A percentile compares a stretch with the other conserved stretches of the same genome.
phyloP scores from a whole-genome alignment of 768 basidiomycete genomes.

The Hygrophorus pudorinus region DNA sequence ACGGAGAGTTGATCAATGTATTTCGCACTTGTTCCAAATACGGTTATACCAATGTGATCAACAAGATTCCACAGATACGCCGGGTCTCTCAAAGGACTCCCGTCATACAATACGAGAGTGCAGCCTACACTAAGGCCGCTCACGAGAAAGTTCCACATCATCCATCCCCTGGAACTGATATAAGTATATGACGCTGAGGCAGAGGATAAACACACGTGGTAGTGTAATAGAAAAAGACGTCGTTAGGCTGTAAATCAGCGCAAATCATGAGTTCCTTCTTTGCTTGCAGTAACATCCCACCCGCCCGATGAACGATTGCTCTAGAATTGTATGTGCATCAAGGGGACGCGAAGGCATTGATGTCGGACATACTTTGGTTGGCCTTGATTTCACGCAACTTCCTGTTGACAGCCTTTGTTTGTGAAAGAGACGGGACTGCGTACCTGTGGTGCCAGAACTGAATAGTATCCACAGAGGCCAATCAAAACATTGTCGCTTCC shows the following conservation, averaged over 20 bases:
- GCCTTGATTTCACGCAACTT: slow-evolving; percentile 14
- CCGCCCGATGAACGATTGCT: slow-evolving; percentile 75
- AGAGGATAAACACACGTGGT: slow-evolving; percentile 47
- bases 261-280: slow-evolving; percentile 65
- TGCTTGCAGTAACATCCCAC: slow-evolving; percentile 67
- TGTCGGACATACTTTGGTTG: slow-evolving; percentile 48
- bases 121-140: slow-evolving; percentile 56
- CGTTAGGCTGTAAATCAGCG: slow-evolving; percentile 52
- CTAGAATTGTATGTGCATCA: slow-evolving; percentile 7
- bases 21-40: slow-evolving; percentile 80
- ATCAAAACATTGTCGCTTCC: slow-evolving; percentile 54
- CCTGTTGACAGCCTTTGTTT: neutral
- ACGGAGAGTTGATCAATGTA: slow-evolving; percentile 74
- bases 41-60: slow-evolving; percentile 59
- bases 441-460: slow-evolving; percentile 76
- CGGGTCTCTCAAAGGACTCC: slow-evolving; percentile 64
- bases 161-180: slow-evolving; percentile 54
- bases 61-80: slow-evolving; percentile 58
- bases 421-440: slow-evolving; percentile 7
- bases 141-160: slow-evolving; percentile 87
- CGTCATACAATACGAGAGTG: slow-evolving; percentile 71
- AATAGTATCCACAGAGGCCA: slow-evolving; percentile 83
- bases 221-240: slow-evolving; percentile 78
- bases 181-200: neutral
- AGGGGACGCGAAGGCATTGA: slow-evolving; percentile 6